Evolutionary conservation across 148 eudicot species (phyloP).

Genomic region (Nepenthes mirabilis): DNA sequence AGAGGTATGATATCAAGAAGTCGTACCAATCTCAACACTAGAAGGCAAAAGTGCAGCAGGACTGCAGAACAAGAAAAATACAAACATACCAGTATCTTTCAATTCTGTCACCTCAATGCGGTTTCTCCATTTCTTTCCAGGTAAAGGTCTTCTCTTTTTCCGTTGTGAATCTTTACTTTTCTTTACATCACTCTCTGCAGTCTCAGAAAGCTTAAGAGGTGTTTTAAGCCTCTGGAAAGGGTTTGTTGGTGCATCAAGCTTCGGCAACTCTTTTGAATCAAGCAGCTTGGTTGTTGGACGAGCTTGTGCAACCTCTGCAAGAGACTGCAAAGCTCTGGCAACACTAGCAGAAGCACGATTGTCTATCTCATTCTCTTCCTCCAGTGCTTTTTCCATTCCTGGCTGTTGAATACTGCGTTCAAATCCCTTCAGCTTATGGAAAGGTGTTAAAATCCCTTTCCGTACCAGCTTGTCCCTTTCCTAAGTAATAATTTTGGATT

Average conservation of each 20-base stretch:
- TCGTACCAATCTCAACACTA: no score
- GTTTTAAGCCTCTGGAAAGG: slow-evolving; percentile 54
- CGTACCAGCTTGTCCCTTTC: slow-evolving; percentile 92
- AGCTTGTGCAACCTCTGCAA: slow-evolving; percentile 69
- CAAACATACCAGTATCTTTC: slow-evolving; percentile 45
- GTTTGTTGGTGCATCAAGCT: slow-evolving; percentile 60
- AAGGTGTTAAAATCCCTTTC: slow-evolving; percentile 91
- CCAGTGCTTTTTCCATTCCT: slow-evolving; percentile 28
- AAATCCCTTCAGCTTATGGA: slow-evolving; percentile 88
- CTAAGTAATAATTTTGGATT: slow-evolving; percentile 28
- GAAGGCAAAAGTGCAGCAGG: no score
- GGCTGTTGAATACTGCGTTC: slow-evolving; percentile 75
- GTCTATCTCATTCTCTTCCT: slow-evolving; percentile 16
- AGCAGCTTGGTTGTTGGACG: slow-evolving; percentile 87
- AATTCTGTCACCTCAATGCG: slow-evolving; percentile 29
- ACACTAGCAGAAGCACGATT: slow-evolving; percentile 63
- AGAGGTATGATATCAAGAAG: no score
- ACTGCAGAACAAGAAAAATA: not conserved
- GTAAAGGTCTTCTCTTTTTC: slow-evolving; percentile 72
- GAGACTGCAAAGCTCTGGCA: slow-evolving; percentile 47
- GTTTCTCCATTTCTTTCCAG: slow-evolving; percentile 76
- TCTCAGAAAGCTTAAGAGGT: slow-evolving; percentile 42
- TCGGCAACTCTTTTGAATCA: slow-evolving; percentile 50
- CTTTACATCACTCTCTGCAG: slow-evolving; percentile 26
- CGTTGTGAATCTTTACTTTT: slow-evolving; percentile 29